Evolutionary conservation across 371 early-diverging fungal genomes (phyloP).

Genomic region (Mortierella sp.): DNA sequence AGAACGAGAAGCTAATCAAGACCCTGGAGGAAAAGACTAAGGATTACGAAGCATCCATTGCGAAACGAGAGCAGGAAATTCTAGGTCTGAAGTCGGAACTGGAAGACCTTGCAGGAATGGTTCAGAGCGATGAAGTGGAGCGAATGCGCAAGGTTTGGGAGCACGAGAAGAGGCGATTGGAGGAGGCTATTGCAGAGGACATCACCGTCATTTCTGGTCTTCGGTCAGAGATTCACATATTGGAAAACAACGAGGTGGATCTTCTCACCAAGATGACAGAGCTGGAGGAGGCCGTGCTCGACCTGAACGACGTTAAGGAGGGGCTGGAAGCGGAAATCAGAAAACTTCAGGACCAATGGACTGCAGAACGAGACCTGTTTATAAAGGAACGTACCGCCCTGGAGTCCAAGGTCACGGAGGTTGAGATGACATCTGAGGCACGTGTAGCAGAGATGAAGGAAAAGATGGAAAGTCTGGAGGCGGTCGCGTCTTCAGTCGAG

Average conservation of each 20-base stretch:
- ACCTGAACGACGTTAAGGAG: constrained; percentile 12
- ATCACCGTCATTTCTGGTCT: constrained; percentile 55
- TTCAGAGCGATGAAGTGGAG: constrained; percentile 50
- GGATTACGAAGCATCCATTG: constrained; percentile 64
- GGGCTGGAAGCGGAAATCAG: constrained; percentile 57
- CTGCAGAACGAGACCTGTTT: constrained; percentile 19
- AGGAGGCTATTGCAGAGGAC: constrained; percentile 60
- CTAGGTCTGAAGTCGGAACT: constrained; percentile 43
- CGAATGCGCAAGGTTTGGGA: constrained; percentile 67
- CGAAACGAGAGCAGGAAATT: constrained; percentile 63
- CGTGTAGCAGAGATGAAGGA: constrained; percentile 22
- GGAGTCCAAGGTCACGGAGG: constrained; percentile 25
- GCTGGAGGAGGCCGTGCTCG: constrained; percentile 27
- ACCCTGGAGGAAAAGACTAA: constrained; percentile 62
- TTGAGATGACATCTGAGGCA: constrained; percentile 26
- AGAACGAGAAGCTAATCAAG: constrained; percentile 48
- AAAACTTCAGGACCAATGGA: constrained; percentile 45
- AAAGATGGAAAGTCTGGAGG: constrained; percentile 30
- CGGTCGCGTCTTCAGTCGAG: constrained; percentile 22
- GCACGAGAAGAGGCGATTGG: constrained; percentile 66
- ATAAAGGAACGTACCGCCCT: constrained; percentile 62
- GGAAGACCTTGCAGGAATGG: constrained; percentile 63
- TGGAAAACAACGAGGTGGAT: constrained; percentile 59
- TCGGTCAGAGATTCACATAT: constrained; percentile 49
- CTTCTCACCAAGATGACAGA: constrained; percentile 61